These are phyloP conservation scores for Phlyctochytrium planicorne DNA, from an alignment of 192 early-diverging fungal genomes.

Conservation along the genomic window DNA sequence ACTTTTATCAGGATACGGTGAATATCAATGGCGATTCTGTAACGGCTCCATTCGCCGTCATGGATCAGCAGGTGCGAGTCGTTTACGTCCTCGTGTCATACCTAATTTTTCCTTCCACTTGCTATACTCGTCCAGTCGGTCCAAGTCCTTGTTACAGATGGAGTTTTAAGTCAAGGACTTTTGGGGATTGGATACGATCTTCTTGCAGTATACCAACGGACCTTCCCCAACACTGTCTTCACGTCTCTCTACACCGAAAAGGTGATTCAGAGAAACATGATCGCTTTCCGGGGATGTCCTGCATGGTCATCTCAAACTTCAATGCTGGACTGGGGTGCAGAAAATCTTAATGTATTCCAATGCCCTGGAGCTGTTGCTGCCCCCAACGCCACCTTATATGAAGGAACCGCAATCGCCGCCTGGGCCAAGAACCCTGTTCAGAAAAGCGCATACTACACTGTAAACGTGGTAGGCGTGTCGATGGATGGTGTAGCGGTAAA, in stretches of 20 bases:
- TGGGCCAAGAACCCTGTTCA: neutral
- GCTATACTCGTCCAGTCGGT: no score
- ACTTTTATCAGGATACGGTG: constrained; percentile 1
- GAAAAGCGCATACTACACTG: constrained; percentile 11
- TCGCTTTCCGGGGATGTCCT: constrained; percentile 23
- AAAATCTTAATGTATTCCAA: neutral
- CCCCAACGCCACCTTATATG: no score
- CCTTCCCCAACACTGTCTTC: neutral
- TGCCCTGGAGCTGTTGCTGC: neutral
- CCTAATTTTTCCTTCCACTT: no score
- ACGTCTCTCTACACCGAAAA: neutral
- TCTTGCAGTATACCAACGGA: neutral
- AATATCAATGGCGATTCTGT: neutral
- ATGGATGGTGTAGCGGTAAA: neutral
- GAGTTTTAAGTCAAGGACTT: no score
- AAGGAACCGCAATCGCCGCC: neutral
- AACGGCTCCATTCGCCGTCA: constrained; percentile 13
- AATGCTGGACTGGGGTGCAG: constrained; percentile 23
- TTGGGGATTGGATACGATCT: constrained; percentile 18
- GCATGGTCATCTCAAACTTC: neutral
- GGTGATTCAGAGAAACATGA: neutral
- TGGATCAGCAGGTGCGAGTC: constrained; percentile 2
- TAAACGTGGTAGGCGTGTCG: constrained; percentile 17
- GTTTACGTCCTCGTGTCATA: no score
- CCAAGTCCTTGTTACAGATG: no score